Percentiles rank a stretch among this genome's conserved stretches.
These are phyloP conservation scores for Isatis lusitanica DNA, from an alignment of 441 rosid genomes.

Conservation along the genomic window DNA sequence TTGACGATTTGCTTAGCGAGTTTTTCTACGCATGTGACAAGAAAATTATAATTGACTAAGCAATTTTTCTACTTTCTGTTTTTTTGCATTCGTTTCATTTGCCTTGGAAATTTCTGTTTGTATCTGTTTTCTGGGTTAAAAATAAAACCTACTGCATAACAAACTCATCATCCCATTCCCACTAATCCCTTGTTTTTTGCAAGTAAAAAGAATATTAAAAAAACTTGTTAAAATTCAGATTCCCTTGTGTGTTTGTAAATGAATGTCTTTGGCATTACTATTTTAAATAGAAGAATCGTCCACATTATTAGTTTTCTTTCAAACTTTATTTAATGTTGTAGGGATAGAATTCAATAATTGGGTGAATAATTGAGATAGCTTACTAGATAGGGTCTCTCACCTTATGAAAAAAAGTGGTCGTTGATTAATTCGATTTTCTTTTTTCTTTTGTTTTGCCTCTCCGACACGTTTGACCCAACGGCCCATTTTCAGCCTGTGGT, in stretches of 20 bases:
- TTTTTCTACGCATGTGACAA: conserved; percentile 3
- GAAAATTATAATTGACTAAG: not conserved
- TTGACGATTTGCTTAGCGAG: not conserved
- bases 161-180: not conserved
- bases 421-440: conserved; percentile 15
- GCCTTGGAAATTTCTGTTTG: not conserved
- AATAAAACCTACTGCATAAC: not conserved
- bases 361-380: conserved; percentile 34
- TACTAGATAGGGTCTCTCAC: conserved; percentile 25
- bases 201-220: too few species aligned
- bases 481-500: conserved; percentile 25
- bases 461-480: conserved; percentile 37
- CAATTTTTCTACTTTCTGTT: not conserved
- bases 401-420: conserved; percentile 22
- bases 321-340: not conserved
- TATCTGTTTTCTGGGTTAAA: not conserved
- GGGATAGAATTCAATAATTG: conserved; percentile 26
- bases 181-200: not conserved
- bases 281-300: not conserved
- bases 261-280: not conserved
- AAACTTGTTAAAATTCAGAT: too few species aligned
- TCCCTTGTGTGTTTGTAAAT: not conserved
- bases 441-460: conserved; percentile 2
- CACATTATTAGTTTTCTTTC: not conserved
- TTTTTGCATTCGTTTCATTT: not conserved